Base-by-base conservation (phyloP, 2,329 filamentous ascomycete species). In the Phoma sp. region DNA sequence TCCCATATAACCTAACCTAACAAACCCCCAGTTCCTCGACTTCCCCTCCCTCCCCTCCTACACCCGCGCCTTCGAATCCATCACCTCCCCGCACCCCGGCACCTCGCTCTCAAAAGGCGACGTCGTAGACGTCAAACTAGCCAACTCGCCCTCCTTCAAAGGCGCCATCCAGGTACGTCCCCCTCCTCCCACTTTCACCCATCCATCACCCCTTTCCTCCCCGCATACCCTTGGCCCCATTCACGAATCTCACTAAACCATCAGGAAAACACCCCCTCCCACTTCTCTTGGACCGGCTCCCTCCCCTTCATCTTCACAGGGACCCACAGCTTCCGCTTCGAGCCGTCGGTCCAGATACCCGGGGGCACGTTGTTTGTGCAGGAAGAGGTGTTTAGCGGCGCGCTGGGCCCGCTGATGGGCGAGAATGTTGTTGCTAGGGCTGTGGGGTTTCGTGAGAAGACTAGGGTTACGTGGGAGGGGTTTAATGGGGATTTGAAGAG, bases 331-430 rank as follows among this genome's bases (percentile, higher is more conserved):
- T 66, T 67, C 43, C 9, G 4, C 3, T 67, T 65, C n/a, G 45
- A 55, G 14, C 52, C 54, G 1, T 61, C 57, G n/a, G 36, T 10
- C 1, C 35, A 6, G 0, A 51, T 48, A 0, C 58, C 58, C 0
- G 56, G 57, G 0, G 61, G 61, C 7, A 66, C 63, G 7, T 57
- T 47, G 4, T 65, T 66, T n/a, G 47, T 47, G 5, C 63, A 67
- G 41, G 49, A 62, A 29, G 65, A 67, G 25, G 38, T 11, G 2
- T 67, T 67, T 23, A 52, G 47, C 2, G 65, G 65, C 4, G 32
- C 40, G 13, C n/a, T 67, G 30, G 42, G 47, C 11, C 5, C 58
- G 18, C 38, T 37, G 11, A 47, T 42, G 35, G 29, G 42, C 0
- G 48, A 52, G 7, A 36, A 36, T 6, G 9, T 5, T 8, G 37